These are phyloP conservation scores for Pseudoperonospora humuli DNA, from an alignment of 352 stramenopile genomes.

Conservation along the genomic window DNA sequence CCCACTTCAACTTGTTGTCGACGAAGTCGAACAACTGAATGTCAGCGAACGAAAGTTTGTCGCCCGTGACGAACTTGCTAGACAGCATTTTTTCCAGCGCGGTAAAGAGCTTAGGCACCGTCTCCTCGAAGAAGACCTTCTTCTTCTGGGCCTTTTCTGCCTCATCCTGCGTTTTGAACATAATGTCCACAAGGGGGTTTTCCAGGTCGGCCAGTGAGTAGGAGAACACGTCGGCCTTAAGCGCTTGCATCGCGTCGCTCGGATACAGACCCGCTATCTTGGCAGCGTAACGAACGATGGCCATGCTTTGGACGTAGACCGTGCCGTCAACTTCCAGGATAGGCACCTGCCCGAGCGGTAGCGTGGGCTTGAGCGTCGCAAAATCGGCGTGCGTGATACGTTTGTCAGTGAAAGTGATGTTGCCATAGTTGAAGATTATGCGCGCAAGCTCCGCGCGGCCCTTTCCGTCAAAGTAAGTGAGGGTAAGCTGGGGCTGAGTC, in stretches of 20 bases:
- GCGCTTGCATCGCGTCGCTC: conserved; percentile 39
- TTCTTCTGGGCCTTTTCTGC: conserved; percentile 36
- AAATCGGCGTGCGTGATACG: conserved; percentile 25
- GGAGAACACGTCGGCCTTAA: conserved; percentile 43
- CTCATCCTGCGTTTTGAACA: conserved; percentile 26
- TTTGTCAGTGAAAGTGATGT: conserved; percentile 29
- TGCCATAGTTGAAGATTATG: conserved; percentile 35
- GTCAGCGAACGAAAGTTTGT: conserved; percentile 43
- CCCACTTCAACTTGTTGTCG: conserved; percentile 28
- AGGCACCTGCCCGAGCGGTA: conserved; percentile 48
- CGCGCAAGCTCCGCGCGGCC: conserved; percentile 43
- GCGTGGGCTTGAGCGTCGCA: conserved; percentile 36
- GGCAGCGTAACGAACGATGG: conserved; percentile 48
- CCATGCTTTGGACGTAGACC: conserved; percentile 51
- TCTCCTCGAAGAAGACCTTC: conserved; percentile 41
- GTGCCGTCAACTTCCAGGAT: conserved; percentile 38
- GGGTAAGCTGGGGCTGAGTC: conserved; percentile 28
- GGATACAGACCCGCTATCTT: conserved; percentile 57
- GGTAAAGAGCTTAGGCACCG: conserved; percentile 15
- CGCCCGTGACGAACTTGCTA: conserved; percentile 45
- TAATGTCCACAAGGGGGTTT: conserved; percentile 24
- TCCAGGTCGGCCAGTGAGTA: conserved; percentile 35
- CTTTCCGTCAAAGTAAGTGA: conserved; percentile 54
- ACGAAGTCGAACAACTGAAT: conserved; percentile 42
- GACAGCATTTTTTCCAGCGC: conserved; percentile 35